These are phyloP conservation scores for Aristolochia fimbriata DNA, from an alignment of 164 flowering plant genomes.

Conservation along the genomic window DNA sequence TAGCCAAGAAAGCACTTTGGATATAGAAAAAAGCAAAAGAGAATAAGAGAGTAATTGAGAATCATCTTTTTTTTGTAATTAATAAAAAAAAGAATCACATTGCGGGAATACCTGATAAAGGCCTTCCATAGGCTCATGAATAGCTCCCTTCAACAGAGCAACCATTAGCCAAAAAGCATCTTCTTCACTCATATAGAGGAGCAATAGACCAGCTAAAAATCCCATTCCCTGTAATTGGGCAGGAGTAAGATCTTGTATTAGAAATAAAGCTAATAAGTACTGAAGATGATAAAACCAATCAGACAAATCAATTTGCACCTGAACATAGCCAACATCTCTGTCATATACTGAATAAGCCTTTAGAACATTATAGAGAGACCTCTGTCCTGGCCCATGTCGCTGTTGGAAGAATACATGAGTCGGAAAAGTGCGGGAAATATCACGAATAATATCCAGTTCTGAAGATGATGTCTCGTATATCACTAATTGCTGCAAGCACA, in stretches of 20 bases:
- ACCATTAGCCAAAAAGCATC: conserved; percentile 98
- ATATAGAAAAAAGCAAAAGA: not conserved
- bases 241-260: conserved; percentile 1
- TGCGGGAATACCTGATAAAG: conserved; percentile 59
- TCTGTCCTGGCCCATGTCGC: conserved; percentile 99
- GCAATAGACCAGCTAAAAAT: conserved; percentile 85
- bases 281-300: not conserved
- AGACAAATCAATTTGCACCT: conserved; percentile 37
- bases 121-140: conserved; percentile 99
- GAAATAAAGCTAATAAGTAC: not conserved
- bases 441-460: conserved; percentile 93
- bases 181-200: conserved; percentile 99
- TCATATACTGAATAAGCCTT: conserved; percentile 98
- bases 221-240: conserved; percentile 89
- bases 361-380: conserved; percentile 96
- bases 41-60: too few species aligned
- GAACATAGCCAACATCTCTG: conserved; percentile 98
- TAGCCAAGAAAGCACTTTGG: not conserved
- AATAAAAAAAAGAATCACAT: not conserved
- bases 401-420: conserved; percentile 98
- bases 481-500: conserved; percentile 79
- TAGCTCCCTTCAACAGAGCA: conserved; percentile 93
- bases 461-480: conserved; percentile 93
- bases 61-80: too few species aligned
- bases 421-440: conserved; percentile 96